Evolutionary conservation across 1,139 yeast genomes (phyloP), one percentile per base, ranked within the genome.

Genomic region (Yamadazyma kanchanaburiensis): DNA sequence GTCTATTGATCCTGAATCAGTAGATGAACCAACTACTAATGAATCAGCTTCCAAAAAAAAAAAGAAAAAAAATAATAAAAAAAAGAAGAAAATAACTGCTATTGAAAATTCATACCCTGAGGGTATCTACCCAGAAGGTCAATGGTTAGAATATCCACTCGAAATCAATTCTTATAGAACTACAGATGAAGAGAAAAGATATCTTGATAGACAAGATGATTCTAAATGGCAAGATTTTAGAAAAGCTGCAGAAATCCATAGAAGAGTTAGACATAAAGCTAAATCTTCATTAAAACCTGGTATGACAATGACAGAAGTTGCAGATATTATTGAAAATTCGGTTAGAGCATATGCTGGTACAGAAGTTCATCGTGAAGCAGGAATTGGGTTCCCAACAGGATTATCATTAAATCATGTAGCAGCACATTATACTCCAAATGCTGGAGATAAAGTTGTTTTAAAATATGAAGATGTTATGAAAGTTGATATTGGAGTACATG

Each of bases 331-430:
- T 50, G 99, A 94, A 57, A 77, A 87, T 51, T 76, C 91, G 1
- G 83, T 86, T 3, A 73, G 97, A 46, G 74, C 78, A 4, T 77
- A 83, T 45, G 74, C 91, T 11, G 80, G 69, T 27, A 79, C 74
- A 29, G 80, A 81, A 42, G 80, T 79, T 31, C 72, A 80, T 30
- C 70, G 75, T 37, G 61, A 58, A 30, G 94, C 89, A 9, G 99
- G 99, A 24, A 77, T 89, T 48, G 99, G 97, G 3, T 91, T 91
- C 70, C 99, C 99, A 25, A 88, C 97, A 8, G 99, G 99, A 33
- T 73, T 94, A 30, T 86, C 96, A 1, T 62, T 89, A 42, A 94
- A 91, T 60, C 86, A 89, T 53, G 83, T 88, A 47, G 99, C 99
- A 18, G 98, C 98, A 0, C 99, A 94, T 57, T 91, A 88, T 58